These are phyloP conservation scores for Citrus unshiu DNA, from an alignment of 345 rosid genomes.

Conservation along the genomic window DNA sequence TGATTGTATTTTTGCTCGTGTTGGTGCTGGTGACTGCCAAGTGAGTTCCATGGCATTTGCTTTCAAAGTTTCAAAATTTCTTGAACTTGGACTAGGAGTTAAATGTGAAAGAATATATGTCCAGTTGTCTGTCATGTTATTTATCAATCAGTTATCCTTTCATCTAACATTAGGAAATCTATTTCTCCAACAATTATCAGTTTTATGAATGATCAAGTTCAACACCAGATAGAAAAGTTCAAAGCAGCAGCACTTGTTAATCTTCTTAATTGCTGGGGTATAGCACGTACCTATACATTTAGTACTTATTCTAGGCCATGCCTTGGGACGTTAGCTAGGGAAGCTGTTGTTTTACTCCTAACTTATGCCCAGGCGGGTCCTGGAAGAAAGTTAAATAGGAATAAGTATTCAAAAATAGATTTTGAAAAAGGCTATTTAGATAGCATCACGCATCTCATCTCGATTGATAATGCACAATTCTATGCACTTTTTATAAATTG, in stretches of 20 bases:
- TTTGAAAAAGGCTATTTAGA: not conserved
- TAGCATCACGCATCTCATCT: not conserved
- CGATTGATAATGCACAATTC: not conserved
- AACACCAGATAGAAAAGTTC: not conserved
- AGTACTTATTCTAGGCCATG: not conserved
- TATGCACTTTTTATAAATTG: not conserved
- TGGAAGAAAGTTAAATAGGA: not conserved
- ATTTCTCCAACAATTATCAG: not conserved
- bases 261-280: not conserved
- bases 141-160: not conserved
- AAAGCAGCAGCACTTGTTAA: not conserved
- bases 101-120: not conserved
- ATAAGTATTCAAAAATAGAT: not conserved
- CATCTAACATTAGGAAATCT: not conserved
- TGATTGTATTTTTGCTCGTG: conserved; percentile 97
- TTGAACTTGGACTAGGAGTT: not conserved
- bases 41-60: conserved; percentile 45
- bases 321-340: not conserved
- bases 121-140: not conserved
- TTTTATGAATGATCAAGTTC: not conserved
- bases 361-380: not conserved
- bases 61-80: conserved; percentile 1
- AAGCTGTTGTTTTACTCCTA: not conserved
- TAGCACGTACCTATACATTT: not conserved
- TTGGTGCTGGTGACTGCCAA: conserved; percentile 99